Base-by-base conservation (phyloP, 1,284 basidiomycete species). In the Cryptococcus maquisensis region DNA sequence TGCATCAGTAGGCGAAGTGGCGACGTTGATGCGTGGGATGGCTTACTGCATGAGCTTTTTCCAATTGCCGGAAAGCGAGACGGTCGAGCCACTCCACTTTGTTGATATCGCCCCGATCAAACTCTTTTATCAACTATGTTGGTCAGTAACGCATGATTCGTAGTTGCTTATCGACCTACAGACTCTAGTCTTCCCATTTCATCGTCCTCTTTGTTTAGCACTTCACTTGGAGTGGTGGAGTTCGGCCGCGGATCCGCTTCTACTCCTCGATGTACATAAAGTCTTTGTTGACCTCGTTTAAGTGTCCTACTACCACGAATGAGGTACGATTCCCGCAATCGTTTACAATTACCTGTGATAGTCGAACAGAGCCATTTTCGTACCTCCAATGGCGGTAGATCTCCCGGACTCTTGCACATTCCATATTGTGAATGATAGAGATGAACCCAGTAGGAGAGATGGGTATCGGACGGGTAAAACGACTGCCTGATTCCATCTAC, bases 21-120 rank as follows among this genome's bases (percentile, higher is more conserved):
- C 8, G 39, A 43, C n/a, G 4, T 8, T 21, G 39, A 15, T 47
- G n/a, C n/a, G n/a, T n/a, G n/a, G n/a, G n/a, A n/a, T 16, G 7
- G 76, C 85, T 59, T 71, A 90, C 91, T 1, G 88, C 83, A 73
- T 96, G 92, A 24, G 92, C 85, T 66, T 91, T 87, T 62, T 94
- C 94, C 79, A 98, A 95, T 77, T 88, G 88, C 35, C 93, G 80
- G 74, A 96, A 98, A 1, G 89, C 86, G 71, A 96, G 79, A 60
- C 90, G 88, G 72, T 98, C 95, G 3, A 98, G 79, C 95, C 96
- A 99, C 61, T 97, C 93, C 1, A 90, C 86, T 69, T 92, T 90
- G 1, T 87, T 84, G n/a, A 98, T 79, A 72, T 97, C 93, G 0
- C 92, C 92, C 3, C 92, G 82, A 69, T 98, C 92, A 65, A 95